Conservation (phyloP, 2,329 filamentous ascomycete species). For the Ophiostoma sp. region DNA sequence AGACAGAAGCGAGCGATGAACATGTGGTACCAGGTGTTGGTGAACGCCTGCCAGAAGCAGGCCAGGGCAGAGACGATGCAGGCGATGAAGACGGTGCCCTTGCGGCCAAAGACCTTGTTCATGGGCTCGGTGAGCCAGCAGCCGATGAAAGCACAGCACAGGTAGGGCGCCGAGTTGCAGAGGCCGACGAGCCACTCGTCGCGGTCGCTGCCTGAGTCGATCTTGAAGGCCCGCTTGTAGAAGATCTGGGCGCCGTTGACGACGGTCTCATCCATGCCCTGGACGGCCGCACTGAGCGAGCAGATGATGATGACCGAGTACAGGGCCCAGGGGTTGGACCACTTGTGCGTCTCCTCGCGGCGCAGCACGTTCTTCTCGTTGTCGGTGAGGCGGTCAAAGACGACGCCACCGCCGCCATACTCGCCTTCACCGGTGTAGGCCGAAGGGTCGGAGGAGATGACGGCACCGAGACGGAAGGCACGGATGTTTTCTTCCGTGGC, state of each 20-base stretch:
- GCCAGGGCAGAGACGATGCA: conserved; percentile 41
- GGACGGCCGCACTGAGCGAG: conserved; percentile 63
- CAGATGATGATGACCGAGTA: conserved; percentile 62
- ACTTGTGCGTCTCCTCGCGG: conserved; percentile 59
- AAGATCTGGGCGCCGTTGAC: conserved; percentile 64
- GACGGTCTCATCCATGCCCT: conserved; percentile 67
- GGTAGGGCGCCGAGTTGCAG: conserved; percentile 56
- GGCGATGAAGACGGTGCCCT: conserved; percentile 65
- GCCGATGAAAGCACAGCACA: conserved; percentile 62
- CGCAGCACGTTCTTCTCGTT: conserved; percentile 54
- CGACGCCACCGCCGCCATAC: conserved; percentile 16
- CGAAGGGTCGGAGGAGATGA: conserved; percentile 50
- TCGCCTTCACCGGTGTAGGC: conserved; percentile 39
- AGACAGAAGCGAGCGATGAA: conserved; percentile 65
- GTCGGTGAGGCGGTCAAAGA: conserved; percentile 45
- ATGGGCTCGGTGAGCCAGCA: conserved; percentile 71
- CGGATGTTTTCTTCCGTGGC: conserved; percentile 41
- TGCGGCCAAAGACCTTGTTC: conserved; percentile 63
- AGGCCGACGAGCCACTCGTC: conserved; percentile 55
- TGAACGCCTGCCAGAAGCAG: conserved; percentile 44
- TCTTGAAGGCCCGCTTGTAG: conserved; percentile 57
- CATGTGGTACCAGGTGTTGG: conserved; percentile 56
- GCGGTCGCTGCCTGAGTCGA: conserved; percentile 45
- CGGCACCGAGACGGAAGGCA: conserved; percentile 55
- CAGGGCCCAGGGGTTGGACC: conserved; percentile 61